Conservation (phyloP, 495 filamentous ascomycete genomes). For the Tetracladium marchalianum region DNA sequence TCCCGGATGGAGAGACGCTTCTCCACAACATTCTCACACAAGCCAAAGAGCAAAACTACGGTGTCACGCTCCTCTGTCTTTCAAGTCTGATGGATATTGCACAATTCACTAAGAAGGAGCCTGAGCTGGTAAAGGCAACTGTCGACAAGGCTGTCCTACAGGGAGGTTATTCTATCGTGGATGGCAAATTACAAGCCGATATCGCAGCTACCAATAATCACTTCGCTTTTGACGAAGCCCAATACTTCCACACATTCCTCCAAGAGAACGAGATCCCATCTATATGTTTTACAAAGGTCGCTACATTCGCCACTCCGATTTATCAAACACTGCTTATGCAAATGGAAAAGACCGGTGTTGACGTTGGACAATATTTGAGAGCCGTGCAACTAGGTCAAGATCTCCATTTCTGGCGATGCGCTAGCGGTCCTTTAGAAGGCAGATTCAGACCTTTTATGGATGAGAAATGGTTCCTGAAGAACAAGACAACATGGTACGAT, state of each 20-base stretch:
- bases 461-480: conserved; percentile 14
- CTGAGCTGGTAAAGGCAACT: conserved; percentile 3
- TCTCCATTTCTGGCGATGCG: conserved; percentile 10
- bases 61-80: conserved; percentile 12
- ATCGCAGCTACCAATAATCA: conserved; percentile 11
- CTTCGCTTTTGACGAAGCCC: conserved; percentile 6
- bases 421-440: not conserved
- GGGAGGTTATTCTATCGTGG: conserved; percentile 10
- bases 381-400: conserved; percentile 13
- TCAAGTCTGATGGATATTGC: conserved; percentile 15
- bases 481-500: conserved; percentile 9
- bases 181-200: conserved; percentile 3
- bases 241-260: conserved; percentile 7
- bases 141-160: conserved; percentile 7
- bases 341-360: conserved; percentile 7
- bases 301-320: conserved; percentile 8
- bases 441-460: conserved; percentile 12
- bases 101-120: not conserved
- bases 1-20: conserved; percentile 9
- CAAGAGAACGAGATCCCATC: conserved; percentile 10
- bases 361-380: conserved; percentile 12
- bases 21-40: conserved; percentile 4
- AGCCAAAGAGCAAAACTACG: conserved; percentile 1
- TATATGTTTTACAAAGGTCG: conserved; percentile 14
- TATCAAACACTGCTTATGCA: conserved; percentile 4